phyloP scores from a whole-genome alignment of 371 early-diverging fungal species.

The Mucor circinelloides region DNA sequence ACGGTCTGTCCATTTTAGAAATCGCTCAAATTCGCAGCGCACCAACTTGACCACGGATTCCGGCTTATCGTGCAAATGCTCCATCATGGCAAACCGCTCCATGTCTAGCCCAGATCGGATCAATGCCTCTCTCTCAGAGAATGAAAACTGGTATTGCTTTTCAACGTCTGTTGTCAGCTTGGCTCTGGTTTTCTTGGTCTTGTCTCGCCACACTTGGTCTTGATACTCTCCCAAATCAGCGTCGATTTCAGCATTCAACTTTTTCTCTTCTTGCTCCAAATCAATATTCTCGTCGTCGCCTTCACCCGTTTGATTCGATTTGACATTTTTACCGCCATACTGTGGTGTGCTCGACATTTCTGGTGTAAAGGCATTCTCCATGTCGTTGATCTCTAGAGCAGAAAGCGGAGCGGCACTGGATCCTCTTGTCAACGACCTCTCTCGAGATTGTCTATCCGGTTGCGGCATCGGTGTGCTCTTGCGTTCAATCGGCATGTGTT shows the following conservation, averaged over 20 bases:
- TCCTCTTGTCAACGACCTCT: slow-evolving; percentile 27
- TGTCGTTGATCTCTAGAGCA: slow-evolving; percentile 7
- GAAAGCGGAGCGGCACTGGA: slow-evolving; percentile 23
- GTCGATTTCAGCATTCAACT: slow-evolving; percentile 48
- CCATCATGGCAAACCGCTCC: slow-evolving; percentile 56
- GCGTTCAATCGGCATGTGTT: slow-evolving; percentile 21
- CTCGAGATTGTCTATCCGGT: slow-evolving; percentile 14
- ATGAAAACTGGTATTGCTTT: slow-evolving; percentile 55
- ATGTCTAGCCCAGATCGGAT: slow-evolving; percentile 55
- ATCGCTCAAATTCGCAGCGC: slow-evolving; percentile 33
- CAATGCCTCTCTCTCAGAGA: slow-evolving; percentile 56
- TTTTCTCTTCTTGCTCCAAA: slow-evolving; percentile 46
- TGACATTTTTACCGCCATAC: slow-evolving; percentile 27
- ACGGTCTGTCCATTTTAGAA: slow-evolving; percentile 40
- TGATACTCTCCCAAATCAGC: slow-evolving; percentile 54
- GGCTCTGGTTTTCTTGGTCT: slow-evolving; percentile 63
- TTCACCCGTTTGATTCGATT: neutral
- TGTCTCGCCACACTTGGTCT: slow-evolving; percentile 64
- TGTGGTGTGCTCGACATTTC: slow-evolving; percentile 9
- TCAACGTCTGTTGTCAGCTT: slow-evolving; percentile 53
- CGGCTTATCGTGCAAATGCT: slow-evolving; percentile 50
- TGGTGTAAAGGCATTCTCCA: slow-evolving; percentile 8
- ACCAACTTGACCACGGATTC: slow-evolving; percentile 34
- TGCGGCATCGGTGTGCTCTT: slow-evolving; percentile 14
- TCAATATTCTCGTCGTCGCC: slow-evolving; percentile 20